Base-by-base conservation (phyloP, 2,329 filamentous ascomycete species). In the Aspergillus aculeatinus region DNA sequence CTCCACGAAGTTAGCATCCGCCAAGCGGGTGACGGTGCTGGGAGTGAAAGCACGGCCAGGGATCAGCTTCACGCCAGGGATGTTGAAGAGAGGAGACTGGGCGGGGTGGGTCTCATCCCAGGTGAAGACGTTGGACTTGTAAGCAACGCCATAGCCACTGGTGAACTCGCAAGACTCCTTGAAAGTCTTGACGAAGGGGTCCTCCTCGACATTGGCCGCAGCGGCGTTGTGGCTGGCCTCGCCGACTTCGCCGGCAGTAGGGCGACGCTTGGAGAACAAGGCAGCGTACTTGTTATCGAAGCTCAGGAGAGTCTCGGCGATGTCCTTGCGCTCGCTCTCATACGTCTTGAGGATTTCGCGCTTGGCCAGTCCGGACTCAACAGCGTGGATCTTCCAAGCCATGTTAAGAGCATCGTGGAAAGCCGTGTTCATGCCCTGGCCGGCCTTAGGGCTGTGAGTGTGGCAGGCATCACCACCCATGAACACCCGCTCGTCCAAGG, bases 321-420 rank as follows among this genome's bases (percentile, higher is more conserved):
- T 89, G 59, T 89, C 83, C 73, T 91, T 93, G 59, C 93, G 88
- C 77, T 97, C 93, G 2, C 84, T 82, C 77, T 97, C 91, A 74
- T 97, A 98, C 0, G 93, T 95, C 63, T 87, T 85, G 54, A 98
- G 83, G 19, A 95, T 82, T 3, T 85, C 85, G 62, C 90, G 88
- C 31, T 87, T 79, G 1, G 92, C 91, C 66, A 96, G 91, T 12
- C 92, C 92, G 27, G 84, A 83, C 73, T 96, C 92, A 10, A 97
- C 94, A 39, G 90, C 87, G 72, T 96, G 93, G 55, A 97, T 90
- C 80, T 98, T 98, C 93, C 93, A 98, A 7, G 93, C 93, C 47
- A 98, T 82, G 75, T 97, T 98, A 61, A 92, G 85, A 0, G 92
- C 92, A 68, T 83, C 81, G 51, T 83, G 75, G 76, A 84, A 84